These are phyloP conservation scores for Suillus cothurnatus DNA, from an alignment of 768 basidiomycete genomes.

Conservation along the genomic window DNA sequence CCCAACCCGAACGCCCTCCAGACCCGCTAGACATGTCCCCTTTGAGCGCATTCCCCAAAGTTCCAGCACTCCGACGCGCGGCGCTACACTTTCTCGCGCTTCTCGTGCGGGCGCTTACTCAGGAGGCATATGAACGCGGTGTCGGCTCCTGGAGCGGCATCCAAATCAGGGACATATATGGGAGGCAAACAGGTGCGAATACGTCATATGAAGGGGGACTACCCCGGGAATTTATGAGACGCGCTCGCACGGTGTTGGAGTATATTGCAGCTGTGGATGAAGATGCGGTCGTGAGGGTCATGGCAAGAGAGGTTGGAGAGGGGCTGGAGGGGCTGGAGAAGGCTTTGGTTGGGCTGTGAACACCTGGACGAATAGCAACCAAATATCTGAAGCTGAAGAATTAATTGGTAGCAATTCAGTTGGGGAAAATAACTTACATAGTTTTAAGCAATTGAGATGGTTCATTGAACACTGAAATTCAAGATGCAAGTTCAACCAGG, in stretches of 20 bases:
- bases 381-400: not conserved
- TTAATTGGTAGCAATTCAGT: not conserved
- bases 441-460: not conserved
- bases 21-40: slow-evolving; percentile 5
- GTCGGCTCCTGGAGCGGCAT: slow-evolving; percentile 17
- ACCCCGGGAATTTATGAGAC: slow-evolving; percentile 40
- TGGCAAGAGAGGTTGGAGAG: slow-evolving; percentile 74
- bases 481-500: not conserved
- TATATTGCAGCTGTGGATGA: slow-evolving; percentile 75
- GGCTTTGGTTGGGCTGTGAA: slow-evolving; percentile 41
- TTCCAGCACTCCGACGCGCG: slow-evolving; percentile 82
- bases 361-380: slow-evolving; percentile 7
- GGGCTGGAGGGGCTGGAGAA: slow-evolving; percentile 51
- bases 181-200: slow-evolving; percentile 10
- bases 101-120: slow-evolving; percentile 61
- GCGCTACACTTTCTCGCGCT: slow-evolving; percentile 81
- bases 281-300: slow-evolving; percentile 69
- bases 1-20: not conserved
- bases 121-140: slow-evolving; percentile 47
- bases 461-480: not conserved
- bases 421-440: not conserved
- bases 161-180: not conserved
- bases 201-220: slow-evolving; percentile 5
- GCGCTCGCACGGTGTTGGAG: slow-evolving; percentile 60
- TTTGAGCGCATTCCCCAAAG: slow-evolving; percentile 48